Evolutionary conservation across 192 early-diverging fungal species (phyloP).

Genomic region (Coemansia sp.): DNA sequence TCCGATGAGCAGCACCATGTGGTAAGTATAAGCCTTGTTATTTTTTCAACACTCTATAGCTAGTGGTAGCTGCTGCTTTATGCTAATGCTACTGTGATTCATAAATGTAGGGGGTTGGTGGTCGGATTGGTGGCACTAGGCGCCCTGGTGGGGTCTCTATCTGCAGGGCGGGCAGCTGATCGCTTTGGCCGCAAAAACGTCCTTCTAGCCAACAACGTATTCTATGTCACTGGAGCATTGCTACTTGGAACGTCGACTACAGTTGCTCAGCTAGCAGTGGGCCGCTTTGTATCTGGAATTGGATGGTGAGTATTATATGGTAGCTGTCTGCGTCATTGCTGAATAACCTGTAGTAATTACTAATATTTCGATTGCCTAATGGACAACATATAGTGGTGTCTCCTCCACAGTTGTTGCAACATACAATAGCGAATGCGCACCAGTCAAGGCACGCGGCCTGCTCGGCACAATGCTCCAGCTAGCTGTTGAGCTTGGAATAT

Average conservation of each 20-base stretch:
- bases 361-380: neutral
- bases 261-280: constrained; percentile 63
- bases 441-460: constrained; percentile 63
- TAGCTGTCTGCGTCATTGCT: neutral
- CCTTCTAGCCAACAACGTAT: constrained; percentile 66
- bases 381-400: constrained; percentile 60
- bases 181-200: constrained; percentile 63
- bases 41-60: neutral
- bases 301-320: constrained; percentile 44
- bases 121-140: constrained; percentile 62
- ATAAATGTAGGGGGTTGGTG: constrained; percentile 56
- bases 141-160: constrained; percentile 65
- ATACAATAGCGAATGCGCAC: constrained; percentile 78
- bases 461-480: constrained; percentile 75
- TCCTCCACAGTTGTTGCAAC: constrained; percentile 60
- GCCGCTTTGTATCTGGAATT: constrained; percentile 72
- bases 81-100: neutral
- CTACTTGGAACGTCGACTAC: constrained; percentile 62
- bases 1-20: constrained; percentile 49
- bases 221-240: constrained; percentile 67
- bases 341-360: neutral
- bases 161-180: constrained; percentile 59
- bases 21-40: constrained; percentile 36
- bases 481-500: constrained; percentile 73
- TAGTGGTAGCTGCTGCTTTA: neutral